phyloP scores from a whole-genome alignment of 1,139 yeast genomes.

The Saccharomyces hybrid region DNA sequence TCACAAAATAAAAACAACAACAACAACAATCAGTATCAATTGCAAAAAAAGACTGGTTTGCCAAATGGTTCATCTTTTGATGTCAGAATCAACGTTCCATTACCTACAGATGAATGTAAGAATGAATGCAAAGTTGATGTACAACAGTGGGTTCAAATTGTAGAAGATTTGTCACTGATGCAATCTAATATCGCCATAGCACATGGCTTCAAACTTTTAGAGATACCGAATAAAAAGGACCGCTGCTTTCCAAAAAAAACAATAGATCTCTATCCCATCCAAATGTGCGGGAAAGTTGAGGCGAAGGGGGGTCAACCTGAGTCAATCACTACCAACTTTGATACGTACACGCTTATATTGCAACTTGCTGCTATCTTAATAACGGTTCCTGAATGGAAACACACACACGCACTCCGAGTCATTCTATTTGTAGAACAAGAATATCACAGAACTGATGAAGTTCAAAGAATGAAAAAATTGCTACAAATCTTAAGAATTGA shows the following conservation, averaged over 20 bases:
- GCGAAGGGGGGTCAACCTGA: conserved; percentile 52
- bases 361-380: conserved; percentile 88
- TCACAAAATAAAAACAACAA: conserved; percentile 9
- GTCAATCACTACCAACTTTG: conserved; percentile 77
- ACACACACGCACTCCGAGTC: conserved; percentile 63
- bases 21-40: neutral
- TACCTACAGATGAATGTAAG: conserved; percentile 76
- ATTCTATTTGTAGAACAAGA: conserved; percentile 80
- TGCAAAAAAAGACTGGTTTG: conserved; percentile 5
- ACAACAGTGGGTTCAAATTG: conserved; percentile 83
- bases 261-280: conserved; percentile 91
- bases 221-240: conserved; percentile 42
- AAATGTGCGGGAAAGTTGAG: conserved; percentile 78
- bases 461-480: conserved; percentile 49
- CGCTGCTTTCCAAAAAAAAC: conserved; percentile 37
- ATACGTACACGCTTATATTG: conserved; percentile 84
- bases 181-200: conserved; percentile 92
- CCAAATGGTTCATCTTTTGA: conserved; percentile 8
- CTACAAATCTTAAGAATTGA: conserved; percentile 74
- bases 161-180: conserved; percentile 88
- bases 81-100: conserved; percentile 17
- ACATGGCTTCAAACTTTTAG: conserved; percentile 63
- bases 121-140: conserved; percentile 51
- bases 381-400: conserved; percentile 90
- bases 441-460: conserved; percentile 66